phyloP scores from a whole-genome alignment of 805 yeast genomes.

The Myxozyma melibiosi region DNA sequence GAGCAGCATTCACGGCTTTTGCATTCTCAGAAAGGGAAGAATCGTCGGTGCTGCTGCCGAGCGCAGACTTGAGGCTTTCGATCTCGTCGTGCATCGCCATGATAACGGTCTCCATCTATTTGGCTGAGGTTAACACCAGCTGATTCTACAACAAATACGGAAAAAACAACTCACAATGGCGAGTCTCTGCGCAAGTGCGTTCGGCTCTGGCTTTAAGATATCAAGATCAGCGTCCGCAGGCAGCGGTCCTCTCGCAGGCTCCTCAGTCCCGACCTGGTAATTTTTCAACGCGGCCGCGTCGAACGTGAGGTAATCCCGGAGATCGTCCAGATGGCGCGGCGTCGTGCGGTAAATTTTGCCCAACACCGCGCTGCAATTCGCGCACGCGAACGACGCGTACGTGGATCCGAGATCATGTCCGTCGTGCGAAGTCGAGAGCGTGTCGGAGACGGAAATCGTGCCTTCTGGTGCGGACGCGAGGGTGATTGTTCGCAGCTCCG shows the following conservation, averaged over 20 bases:
- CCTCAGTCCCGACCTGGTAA: slow-evolving; percentile 36
- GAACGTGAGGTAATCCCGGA: slow-evolving; percentile 37
- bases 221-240: slow-evolving; percentile 26
- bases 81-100: slow-evolving; percentile 34
- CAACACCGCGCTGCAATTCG: slow-evolving; percentile 29
- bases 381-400: slow-evolving; percentile 33
- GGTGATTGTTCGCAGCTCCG: slow-evolving; percentile 33
- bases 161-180: slow-evolving; percentile 26
- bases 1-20: not conserved
- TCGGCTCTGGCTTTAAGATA: slow-evolving; percentile 27
- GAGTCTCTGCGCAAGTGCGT: slow-evolving; percentile 28
- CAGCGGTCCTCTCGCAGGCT: slow-evolving; percentile 16
- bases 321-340: slow-evolving; percentile 36
- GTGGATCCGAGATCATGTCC: slow-evolving; percentile 35
- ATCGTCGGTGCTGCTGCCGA: no score
- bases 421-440: slow-evolving; percentile 23
- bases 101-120: slow-evolving; percentile 32
- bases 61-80: slow-evolving; percentile 18
- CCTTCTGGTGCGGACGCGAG: slow-evolving; percentile 28
- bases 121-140: not conserved
- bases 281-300: slow-evolving; percentile 29
- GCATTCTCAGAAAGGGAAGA: not conserved
- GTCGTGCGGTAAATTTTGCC: slow-evolving; percentile 38
- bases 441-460: slow-evolving; percentile 17
- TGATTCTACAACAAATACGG: not conserved